These are phyloP conservation scores for Solanum ossicruentum DNA, from an alignment of 257 asterid species.

Conservation along the genomic window DNA sequence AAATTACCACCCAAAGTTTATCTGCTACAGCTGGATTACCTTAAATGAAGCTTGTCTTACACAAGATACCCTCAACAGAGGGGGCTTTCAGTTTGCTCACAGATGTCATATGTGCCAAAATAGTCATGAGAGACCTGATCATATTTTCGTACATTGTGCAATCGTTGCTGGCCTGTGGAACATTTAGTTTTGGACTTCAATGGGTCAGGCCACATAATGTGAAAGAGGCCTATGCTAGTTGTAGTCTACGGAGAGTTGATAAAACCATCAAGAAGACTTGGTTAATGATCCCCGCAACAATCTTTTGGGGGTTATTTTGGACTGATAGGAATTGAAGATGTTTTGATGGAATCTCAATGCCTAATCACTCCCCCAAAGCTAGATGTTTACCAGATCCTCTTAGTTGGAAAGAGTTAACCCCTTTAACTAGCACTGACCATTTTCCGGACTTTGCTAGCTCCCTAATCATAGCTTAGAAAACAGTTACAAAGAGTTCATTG, in stretches of 20 bases:
- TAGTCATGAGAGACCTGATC: not conserved
- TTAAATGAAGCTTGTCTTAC: not conserved
- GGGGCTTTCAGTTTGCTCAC: not conserved
- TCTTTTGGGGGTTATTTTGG: not conserved
- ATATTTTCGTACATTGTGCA: not conserved
- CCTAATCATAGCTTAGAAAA: not conserved
- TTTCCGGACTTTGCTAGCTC: not conserved
- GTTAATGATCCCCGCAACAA: not conserved
- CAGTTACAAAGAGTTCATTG: not conserved
- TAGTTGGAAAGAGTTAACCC: not conserved
- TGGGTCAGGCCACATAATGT: not conserved
- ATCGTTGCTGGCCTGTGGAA: not conserved
- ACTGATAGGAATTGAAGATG: not conserved
- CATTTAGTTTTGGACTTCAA: not conserved
- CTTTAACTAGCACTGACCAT: not conserved
- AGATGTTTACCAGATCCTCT: not conserved
- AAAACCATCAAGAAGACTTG: not conserved
- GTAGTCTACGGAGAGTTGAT: not conserved
- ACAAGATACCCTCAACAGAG: not conserved
- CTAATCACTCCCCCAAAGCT: not conserved
- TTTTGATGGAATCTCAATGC: not conserved
- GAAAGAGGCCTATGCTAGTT: not conserved
- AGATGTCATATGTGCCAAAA: not conserved
- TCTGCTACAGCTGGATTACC: not conserved
- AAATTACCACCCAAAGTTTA: not conserved